Evolutionary conservation across 805 yeast species (phyloP).

Genomic region (Candida nemodendra): DNA sequence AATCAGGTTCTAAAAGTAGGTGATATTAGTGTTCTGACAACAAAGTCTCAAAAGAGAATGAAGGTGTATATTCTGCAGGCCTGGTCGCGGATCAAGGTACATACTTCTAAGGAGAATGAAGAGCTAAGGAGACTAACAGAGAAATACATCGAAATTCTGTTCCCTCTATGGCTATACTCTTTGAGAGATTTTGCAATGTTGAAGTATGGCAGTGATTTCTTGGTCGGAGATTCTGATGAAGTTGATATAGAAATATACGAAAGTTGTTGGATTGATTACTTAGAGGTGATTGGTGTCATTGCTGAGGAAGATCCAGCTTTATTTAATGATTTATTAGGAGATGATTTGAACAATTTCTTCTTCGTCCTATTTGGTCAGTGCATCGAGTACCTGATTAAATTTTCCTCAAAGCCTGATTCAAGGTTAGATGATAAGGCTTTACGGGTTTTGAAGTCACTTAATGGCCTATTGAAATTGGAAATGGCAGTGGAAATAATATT

Average conservation of each 20-base stretch:
- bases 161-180: slow-evolving; percentile 77
- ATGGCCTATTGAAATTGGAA: slow-evolving; percentile 53
- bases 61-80: slow-evolving; percentile 63
- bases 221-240: slow-evolving; percentile 39
- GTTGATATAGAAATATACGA: slow-evolving; percentile 48
- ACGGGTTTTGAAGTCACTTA: slow-evolving; percentile 48
- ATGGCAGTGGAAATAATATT: slow-evolving; percentile 60
- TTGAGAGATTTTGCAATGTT: slow-evolving; percentile 71
- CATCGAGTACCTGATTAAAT: slow-evolving; percentile 63
- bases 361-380: slow-evolving; percentile 83
- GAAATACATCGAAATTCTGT: slow-evolving; percentile 57
- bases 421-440: slow-evolving; percentile 25
- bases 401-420: slow-evolving; percentile 21
- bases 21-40: slow-evolving; percentile 48
- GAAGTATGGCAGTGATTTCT: slow-evolving; percentile 45
- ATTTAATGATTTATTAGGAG: slow-evolving; percentile 48
- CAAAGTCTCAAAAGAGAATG: slow-evolving; percentile 48
- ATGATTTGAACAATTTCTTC: slow-evolving; percentile 63
- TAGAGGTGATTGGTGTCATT: slow-evolving; percentile 69
- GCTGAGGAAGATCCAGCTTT: slow-evolving; percentile 48
- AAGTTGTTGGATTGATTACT: slow-evolving; percentile 71
- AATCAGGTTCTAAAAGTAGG: slow-evolving; percentile 49
- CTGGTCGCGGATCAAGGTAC: slow-evolving; percentile 63
- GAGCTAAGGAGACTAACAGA: slow-evolving; percentile 50
- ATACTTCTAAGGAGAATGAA: slow-evolving; percentile 32